These are phyloP conservation scores for Epichloe baconii DNA, from an alignment of 2,329 filamentous ascomycete species.

Conservation along the genomic window DNA sequence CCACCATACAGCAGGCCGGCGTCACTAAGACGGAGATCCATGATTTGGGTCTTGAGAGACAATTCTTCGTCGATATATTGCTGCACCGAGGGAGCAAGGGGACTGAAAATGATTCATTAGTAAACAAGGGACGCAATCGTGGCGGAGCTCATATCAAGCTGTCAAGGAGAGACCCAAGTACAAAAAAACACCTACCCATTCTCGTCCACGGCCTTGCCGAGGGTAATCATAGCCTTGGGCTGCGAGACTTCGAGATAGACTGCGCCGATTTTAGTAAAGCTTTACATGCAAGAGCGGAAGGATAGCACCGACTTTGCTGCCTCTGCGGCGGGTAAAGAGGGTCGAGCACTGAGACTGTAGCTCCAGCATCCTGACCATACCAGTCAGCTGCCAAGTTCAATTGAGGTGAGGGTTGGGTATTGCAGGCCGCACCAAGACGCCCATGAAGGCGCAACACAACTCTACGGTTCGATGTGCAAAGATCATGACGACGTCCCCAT, in stretches of 20 bases:
- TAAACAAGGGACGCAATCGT: no score
- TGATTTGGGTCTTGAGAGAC: conserved; percentile 58
- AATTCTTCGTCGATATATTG: conserved; percentile 63
- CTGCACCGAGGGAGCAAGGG: conserved; percentile 34
- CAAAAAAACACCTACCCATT: not conserved
- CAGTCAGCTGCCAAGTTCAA: not conserved
- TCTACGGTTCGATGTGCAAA: conserved; percentile 69
- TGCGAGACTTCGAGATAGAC: conserved; percentile 69
- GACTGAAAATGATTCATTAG: conserved; percentile 20
- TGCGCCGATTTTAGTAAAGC: not conserved
- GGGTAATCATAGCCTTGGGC: conserved; percentile 53
- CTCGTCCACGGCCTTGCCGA: conserved; percentile 52
- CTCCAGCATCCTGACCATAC: conserved; percentile 35
- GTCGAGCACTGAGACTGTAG: conserved; percentile 57
- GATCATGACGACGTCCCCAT: conserved; percentile 87
- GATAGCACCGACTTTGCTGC: conserved; percentile 10
- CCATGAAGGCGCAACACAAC: conserved; percentile 60
- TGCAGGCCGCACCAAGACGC: conserved; percentile 30
- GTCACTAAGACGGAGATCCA: conserved; percentile 57
- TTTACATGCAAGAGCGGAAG: not conserved
- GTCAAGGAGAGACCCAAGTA: no score
- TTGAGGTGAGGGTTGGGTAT: not conserved
- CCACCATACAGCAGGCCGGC: conserved; percentile 64
- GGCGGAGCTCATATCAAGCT: no score
- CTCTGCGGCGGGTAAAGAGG: conserved; percentile 31